Evolutionary conservation across 345 rosid species (phyloP).

Genomic region (Pistacia integerrima): DNA sequence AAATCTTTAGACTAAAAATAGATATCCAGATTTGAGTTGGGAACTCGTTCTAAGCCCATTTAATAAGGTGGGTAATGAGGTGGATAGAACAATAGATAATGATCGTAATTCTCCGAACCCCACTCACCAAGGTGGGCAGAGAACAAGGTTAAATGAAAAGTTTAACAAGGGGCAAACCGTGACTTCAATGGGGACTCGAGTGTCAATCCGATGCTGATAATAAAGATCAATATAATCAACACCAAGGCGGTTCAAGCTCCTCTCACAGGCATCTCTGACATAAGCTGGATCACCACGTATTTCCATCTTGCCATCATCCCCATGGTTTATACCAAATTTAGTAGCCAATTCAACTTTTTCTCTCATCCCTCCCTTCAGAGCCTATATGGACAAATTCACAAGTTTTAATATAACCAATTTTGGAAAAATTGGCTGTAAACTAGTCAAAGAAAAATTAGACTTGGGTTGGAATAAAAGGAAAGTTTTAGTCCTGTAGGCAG

Average conservation of each 20-base stretch:
- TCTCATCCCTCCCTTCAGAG: constrained; percentile 57
- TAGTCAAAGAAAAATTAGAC: no score
- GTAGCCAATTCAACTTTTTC: constrained; percentile 53
- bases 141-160: no score
- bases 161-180: constrained; percentile 9
- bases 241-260: constrained; percentile 42
- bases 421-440: no score
- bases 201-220: constrained; percentile 44
- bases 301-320: constrained; percentile 15
- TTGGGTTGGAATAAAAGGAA: no score
- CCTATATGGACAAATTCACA: constrained; percentile 22
- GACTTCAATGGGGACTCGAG: constrained; percentile 30
- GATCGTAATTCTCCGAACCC: no score
- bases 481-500: no score
- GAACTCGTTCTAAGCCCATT: no score
- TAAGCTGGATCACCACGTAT: constrained; percentile 37
- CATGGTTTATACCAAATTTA: constrained; percentile 27
- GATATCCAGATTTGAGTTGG: no score
- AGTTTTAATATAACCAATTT: not conserved
- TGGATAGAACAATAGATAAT: not conserved
- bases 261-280: constrained; percentile 47
- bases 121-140: no score
- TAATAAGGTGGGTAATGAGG: no score
- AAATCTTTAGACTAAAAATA: no score
- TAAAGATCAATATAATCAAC: constrained; percentile 44